phyloP scores from a whole-genome alignment of 768 basidiomycete species.

The Serendipita vermifera region DNA sequence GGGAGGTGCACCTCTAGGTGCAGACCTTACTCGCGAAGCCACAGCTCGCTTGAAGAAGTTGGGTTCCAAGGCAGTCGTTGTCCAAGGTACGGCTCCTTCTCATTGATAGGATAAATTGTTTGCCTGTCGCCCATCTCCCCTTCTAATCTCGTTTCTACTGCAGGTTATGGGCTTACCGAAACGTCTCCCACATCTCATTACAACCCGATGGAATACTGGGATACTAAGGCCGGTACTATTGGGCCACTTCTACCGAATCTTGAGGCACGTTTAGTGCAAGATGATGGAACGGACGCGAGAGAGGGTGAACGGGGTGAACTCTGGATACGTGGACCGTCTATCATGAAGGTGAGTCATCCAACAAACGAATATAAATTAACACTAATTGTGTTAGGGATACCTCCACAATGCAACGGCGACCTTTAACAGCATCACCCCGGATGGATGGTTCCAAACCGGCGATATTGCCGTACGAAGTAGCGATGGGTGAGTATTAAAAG shows the following conservation, averaged over 20 bases:
- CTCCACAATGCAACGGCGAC: conserved; percentile 62
- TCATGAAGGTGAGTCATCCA: conserved; percentile 52
- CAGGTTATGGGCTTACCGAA: conserved; percentile 71
- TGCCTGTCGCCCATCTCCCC: neutral
- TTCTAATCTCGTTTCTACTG: conserved; percentile 10
- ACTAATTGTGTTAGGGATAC: conserved; percentile 43
- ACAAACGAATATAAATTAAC: neutral
- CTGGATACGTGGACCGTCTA: conserved; percentile 62
- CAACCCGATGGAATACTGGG: conserved; percentile 31
- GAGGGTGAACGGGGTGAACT: conserved; percentile 60
- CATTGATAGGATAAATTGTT: neutral
- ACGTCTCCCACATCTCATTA: conserved; percentile 61
- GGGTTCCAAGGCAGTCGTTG: conserved; percentile 18
- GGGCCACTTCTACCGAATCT: conserved; percentile 51
- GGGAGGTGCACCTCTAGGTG: conserved; percentile 72
- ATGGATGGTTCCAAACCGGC: conserved; percentile 83
- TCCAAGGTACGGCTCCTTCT: neutral
- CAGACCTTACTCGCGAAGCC: conserved; percentile 43
- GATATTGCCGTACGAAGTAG: conserved; percentile 57
- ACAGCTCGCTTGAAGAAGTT: conserved; percentile 27
- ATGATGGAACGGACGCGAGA: conserved; percentile 43
- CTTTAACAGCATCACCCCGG: conserved; percentile 47
- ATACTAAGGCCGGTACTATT: conserved; percentile 41
- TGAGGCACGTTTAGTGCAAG: conserved; percentile 56
- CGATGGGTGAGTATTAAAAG: conserved; percentile 36